Evolutionary conservation across 164 flowering plant genomes (phyloP), one percentile per base, ranked within the genome.

Genomic region (Vitis vinifera): DNA sequence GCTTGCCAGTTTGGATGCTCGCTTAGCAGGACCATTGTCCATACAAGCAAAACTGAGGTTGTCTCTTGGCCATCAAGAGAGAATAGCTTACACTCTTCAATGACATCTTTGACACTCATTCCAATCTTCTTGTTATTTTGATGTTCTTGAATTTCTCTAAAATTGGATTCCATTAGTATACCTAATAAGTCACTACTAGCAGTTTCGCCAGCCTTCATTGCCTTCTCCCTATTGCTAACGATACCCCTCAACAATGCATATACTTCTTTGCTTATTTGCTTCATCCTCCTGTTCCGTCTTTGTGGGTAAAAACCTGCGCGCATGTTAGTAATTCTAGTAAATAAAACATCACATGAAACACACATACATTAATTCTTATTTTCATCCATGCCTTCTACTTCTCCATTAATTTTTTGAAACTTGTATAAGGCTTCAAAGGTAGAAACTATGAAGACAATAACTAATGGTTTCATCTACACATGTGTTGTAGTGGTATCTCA

Each of bases 21-120:
- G 23, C 60, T 57, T 19, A 57, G 17, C 60, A 57, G 17, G 60
- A 57, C 9, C 14, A 57, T 57, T 15, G 60, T 57, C 60, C 60
- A 57, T 13, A 17, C 23, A 9, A 57, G 23, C 8, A 57, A 17
- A 9, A 17, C 23, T 19, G 60, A 57, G n/a, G 60, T 57, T 1
- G 60, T 57, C 23, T 57, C 60, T 57, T 57, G 60, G 9, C 60
- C 60, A 19, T 8, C 60, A 8, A 57, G 13, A 15, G 4, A 57
- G 23, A 57, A 57, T 8, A 15, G 10, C 23, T 57, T 57, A 19
- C 60, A 9, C 60, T 57, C 60, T 19, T 57, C 60, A 2, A 57
- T 17, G 9, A 57, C 23, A 19, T 57, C 23, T 57, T 15, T 23
- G n/a, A 57, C 9, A 19, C 60, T 57, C 60, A 57, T 14, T 19